Conservation (phyloP, 306 rosid species). For the Sesbania bispinosa region DNA sequence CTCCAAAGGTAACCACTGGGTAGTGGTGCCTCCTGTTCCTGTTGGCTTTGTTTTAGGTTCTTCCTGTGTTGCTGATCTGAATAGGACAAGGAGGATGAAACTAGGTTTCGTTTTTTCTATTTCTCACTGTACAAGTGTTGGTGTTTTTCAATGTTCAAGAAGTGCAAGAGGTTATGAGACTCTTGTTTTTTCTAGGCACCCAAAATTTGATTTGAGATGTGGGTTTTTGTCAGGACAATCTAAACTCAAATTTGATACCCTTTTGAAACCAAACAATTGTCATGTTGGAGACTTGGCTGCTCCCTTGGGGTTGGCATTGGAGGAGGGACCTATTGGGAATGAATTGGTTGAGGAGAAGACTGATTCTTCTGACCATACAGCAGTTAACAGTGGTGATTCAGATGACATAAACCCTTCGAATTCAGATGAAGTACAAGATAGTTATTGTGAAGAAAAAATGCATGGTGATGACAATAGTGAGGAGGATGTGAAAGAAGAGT, state of each 20-base stretch:
- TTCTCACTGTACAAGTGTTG: background rate
- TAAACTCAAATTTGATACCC: slow-evolving; percentile 34
- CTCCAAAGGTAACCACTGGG: slow-evolving; percentile 26
- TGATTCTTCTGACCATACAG: slow-evolving; percentile 9
- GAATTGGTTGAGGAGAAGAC: slow-evolving; percentile 32
- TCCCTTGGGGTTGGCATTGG: slow-evolving; percentile 53
- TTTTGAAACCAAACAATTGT: slow-evolving; percentile 37
- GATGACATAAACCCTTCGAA: slow-evolving; percentile 22
- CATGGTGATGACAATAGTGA: slow-evolving; percentile 5
- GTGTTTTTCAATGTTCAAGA: slow-evolving; percentile 22
- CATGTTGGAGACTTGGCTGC: slow-evolving; percentile 44
- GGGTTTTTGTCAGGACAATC: slow-evolving; percentile 42
- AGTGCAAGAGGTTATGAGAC: slow-evolving; percentile 25
- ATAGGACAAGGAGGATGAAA: slow-evolving; percentile 39
- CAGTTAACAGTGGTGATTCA: slow-evolving; percentile 25
- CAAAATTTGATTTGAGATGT: slow-evolving; percentile 42
- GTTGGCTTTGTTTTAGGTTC: slow-evolving; percentile 34
- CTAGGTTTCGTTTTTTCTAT: slow-evolving; percentile 30
- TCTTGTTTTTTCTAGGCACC: slow-evolving; percentile 29
- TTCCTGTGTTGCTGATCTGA: slow-evolving; percentile 16
- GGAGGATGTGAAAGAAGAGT: slow-evolving; percentile 29
- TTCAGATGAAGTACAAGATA: slow-evolving; percentile 26
- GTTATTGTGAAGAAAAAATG: slow-evolving; percentile 22
- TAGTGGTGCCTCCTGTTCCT: slow-evolving; percentile 15
- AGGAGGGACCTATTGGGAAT: slow-evolving; percentile 41